Percentiles rank a stretch among this genome's conserved stretches.
phyloP scores from a whole-genome alignment of 148 eudicot species.

The Rhododendron williamsianum region DNA sequence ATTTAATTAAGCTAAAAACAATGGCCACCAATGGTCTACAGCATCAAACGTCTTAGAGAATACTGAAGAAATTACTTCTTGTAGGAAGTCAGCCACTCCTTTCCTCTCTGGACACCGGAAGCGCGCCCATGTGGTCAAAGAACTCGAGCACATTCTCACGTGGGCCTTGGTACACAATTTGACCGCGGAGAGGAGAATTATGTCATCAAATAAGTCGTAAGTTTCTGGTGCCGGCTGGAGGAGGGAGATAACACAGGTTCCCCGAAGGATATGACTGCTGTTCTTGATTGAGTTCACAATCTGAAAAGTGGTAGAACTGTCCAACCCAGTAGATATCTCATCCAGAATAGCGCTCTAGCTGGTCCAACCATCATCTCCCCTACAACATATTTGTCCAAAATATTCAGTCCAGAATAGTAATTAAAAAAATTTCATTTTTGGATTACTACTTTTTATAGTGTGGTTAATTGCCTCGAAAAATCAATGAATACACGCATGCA shows the following conservation, averaged over 20 bases:
- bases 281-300: slow-evolving; percentile 14
- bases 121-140: slow-evolving; percentile 19
- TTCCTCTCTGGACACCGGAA: slow-evolving; percentile 22
- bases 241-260: slow-evolving; percentile 18
- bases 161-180: slow-evolving; percentile 21
- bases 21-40: neutral
- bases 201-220: slow-evolving; percentile 18
- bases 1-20: no score
- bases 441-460: no score
- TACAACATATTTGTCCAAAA: neutral
- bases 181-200: slow-evolving; percentile 21
- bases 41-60: neutral
- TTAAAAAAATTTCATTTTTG: no score
- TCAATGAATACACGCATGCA: no score
- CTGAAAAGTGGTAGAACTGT: slow-evolving; percentile 21
- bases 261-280: slow-evolving; percentile 9
- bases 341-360: slow-evolving; percentile 21
- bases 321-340: slow-evolving; percentile 23
- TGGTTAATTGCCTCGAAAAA: no score
- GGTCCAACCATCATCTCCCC: slow-evolving; percentile 29
- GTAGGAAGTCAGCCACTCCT: slow-evolving; percentile 24
- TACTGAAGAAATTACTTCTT: slow-evolving; percentile 15
- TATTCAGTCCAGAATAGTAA: neutral
- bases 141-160: slow-evolving; percentile 14
- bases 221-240: slow-evolving; percentile 23